phyloP scores from a whole-genome alignment of 345 rosid species.

The Punica granatum region DNA sequence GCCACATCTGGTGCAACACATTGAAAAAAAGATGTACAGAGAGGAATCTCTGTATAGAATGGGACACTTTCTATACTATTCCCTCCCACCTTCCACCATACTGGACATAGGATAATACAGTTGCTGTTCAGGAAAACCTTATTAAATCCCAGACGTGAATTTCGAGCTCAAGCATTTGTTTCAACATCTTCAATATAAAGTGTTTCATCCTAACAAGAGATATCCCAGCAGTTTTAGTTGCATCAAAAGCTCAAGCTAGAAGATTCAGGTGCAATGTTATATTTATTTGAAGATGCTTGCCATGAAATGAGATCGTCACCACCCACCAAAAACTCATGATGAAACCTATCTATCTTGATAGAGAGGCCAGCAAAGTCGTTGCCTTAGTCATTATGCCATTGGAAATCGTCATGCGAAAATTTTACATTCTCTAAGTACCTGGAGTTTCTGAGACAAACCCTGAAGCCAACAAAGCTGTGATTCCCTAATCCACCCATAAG shows the following conservation, averaged over 20 bases:
- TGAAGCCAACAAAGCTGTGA: conserved; percentile 82
- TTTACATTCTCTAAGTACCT: conserved; percentile 24
- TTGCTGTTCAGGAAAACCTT: background rate
- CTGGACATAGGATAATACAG: too few relatives aligned
- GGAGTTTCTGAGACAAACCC: conserved; percentile 31
- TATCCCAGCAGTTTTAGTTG: background rate
- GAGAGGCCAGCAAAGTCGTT: background rate
- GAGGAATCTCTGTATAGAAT: background rate
- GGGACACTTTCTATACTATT: background rate
- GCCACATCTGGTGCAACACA: background rate
- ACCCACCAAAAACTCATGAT: background rate
- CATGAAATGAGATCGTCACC: background rate
- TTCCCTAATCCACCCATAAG: conserved; percentile 85
- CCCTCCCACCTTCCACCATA: background rate
- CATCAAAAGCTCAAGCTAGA: background rate
- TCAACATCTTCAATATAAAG: background rate
- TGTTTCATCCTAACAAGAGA: background rate
- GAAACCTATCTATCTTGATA: background rate
- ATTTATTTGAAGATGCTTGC: background rate
- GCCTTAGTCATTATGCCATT: background rate
- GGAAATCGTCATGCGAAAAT: background rate
- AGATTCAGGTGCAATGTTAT: background rate
- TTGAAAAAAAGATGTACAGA: background rate
- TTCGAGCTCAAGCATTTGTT: background rate
- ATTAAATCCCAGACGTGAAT: background rate